Conservation (phyloP, 2,329 filamentous ascomycete genomes). For the Alternaria ethzedia region DNA sequence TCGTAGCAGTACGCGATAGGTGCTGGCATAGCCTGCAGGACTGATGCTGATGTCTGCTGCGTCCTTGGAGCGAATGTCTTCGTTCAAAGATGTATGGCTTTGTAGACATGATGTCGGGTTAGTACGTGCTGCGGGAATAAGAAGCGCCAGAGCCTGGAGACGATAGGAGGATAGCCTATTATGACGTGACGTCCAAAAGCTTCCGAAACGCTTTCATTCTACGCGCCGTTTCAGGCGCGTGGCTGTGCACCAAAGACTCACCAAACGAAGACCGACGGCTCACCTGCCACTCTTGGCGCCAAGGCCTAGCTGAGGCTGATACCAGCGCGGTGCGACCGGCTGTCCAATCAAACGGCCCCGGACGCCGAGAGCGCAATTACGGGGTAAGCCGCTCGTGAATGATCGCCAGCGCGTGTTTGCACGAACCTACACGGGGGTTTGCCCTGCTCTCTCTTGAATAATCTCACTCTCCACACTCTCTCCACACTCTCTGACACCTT, state of each 20-base stretch:
- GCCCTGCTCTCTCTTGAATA: neutral
- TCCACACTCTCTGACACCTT: neutral
- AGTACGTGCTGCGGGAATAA: neutral
- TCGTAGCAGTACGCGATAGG: neutral
- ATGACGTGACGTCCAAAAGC: neutral
- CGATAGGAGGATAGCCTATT: neutral
- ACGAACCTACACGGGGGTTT: constrained; percentile 8
- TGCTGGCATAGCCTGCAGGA: neutral
- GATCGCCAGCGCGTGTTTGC: constrained; percentile 13
- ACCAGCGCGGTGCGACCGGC: neutral
- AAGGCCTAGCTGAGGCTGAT: constrained; percentile 3
- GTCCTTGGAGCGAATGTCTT: neutral
- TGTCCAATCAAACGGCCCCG: constrained; percentile 3
- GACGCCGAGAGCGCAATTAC: constrained; percentile 9
- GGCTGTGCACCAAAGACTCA: neutral
- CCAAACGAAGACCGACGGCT: neutral
- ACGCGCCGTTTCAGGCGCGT: constrained; percentile 11
- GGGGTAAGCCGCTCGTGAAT: constrained; percentile 11
- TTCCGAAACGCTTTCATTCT: neutral
- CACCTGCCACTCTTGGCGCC: neutral
- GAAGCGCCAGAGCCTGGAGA: neutral
- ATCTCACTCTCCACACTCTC: neutral
- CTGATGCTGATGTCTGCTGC: neutral
- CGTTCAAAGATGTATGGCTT: neutral
- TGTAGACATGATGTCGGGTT: neutral